Percentiles rank a stretch among this genome's conserved stretches.
These are phyloP conservation scores for Phaeosphaeriaceae sp. DNA, from an alignment of 2,329 filamentous ascomycete species.

Conservation along the genomic window DNA sequence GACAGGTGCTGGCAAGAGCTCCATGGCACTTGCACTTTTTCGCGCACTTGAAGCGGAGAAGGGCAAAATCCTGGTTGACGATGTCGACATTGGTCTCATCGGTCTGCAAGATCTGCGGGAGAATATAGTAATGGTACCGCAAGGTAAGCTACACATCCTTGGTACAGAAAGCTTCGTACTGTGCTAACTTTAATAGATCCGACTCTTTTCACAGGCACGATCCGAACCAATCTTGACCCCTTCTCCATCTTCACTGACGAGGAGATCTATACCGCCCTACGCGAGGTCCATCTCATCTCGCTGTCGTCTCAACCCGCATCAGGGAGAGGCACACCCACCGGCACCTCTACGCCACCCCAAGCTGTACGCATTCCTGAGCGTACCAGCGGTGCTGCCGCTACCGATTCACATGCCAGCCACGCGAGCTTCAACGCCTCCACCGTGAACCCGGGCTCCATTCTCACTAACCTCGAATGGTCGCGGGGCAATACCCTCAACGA, in stretches of 20 bases:
- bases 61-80: constrained; percentile 89
- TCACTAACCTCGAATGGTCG: constrained; percentile 37
- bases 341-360: constrained; percentile 24
- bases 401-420: constrained; percentile 36
- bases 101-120: constrained; percentile 92
- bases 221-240: constrained; percentile 91
- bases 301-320: constrained; percentile 50
- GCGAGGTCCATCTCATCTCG: constrained; percentile 84
- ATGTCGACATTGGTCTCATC: constrained; percentile 86
- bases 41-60: constrained; percentile 88
- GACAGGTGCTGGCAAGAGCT: constrained; percentile 96
- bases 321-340: constrained; percentile 27
- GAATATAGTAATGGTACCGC: constrained; percentile 95
- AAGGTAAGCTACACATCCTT: constrained; percentile 53
- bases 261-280: constrained; percentile 84
- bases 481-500: constrained; percentile 37
- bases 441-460: constrained; percentile 40
- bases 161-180: background rate
- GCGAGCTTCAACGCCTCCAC: constrained; percentile 29
- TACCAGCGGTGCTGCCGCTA: constrained; percentile 28
- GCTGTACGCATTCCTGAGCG: constrained; percentile 45
- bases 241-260: constrained; percentile 90
- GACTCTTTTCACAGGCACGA: constrained; percentile 90
- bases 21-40: constrained; percentile 90
- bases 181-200: constrained; percentile 65